Evolutionary conservation across 2,329 filamentous ascomycete genomes (phyloP).

Genomic region (Aspergillus floridensis): DNA sequence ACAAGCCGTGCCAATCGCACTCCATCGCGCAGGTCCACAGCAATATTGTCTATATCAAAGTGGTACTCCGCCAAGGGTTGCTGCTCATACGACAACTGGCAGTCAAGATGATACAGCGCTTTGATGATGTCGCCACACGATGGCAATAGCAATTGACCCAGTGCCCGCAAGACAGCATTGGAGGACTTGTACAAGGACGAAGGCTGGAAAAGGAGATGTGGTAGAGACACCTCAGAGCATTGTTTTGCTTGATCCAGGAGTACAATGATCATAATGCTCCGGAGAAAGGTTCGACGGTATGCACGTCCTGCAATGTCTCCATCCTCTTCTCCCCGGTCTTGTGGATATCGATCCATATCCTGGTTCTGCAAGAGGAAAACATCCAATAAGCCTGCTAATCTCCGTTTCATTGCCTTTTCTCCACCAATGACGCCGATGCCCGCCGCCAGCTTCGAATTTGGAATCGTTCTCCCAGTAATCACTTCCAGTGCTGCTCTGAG

Average conservation of each 20-base stretch:
- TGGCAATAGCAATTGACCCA: slow-evolving; percentile 56
- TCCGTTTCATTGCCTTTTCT: slow-evolving; percentile 37
- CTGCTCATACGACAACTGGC: slow-evolving; percentile 55
- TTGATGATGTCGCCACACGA: slow-evolving; percentile 58
- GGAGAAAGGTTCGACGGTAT: slow-evolving; percentile 57
- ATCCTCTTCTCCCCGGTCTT: slow-evolving; percentile 30
- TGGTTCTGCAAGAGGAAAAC: slow-evolving; percentile 59
- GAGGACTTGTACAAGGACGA: slow-evolving; percentile 58
- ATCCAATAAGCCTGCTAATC: slow-evolving; percentile 54
- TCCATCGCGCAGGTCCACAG: slow-evolving; percentile 61
- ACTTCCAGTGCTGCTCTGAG: slow-evolving; percentile 57
- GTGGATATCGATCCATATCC: slow-evolving; percentile 42
- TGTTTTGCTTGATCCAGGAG: slow-evolving; percentile 57
- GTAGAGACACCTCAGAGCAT: slow-evolving; percentile 29
- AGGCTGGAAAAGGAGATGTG: slow-evolving; percentile 51
- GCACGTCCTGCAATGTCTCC: slow-evolving; percentile 46
- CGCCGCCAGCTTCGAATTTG: slow-evolving; percentile 15
- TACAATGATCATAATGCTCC: slow-evolving; percentile 59
- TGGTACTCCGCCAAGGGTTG: slow-evolving; percentile 58
- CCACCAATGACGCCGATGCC: slow-evolving; percentile 1
- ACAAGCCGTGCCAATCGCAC: slow-evolving; percentile 59
- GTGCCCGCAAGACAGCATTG: slow-evolving; percentile 49
- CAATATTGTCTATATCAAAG: slow-evolving; percentile 59
- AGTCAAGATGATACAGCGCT: slow-evolving; percentile 56
- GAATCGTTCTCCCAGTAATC: slow-evolving; percentile 56